These are phyloP conservation scores for Pythium dissotocum DNA, from an alignment of 352 stramenopile species.

Conservation along the genomic window DNA sequence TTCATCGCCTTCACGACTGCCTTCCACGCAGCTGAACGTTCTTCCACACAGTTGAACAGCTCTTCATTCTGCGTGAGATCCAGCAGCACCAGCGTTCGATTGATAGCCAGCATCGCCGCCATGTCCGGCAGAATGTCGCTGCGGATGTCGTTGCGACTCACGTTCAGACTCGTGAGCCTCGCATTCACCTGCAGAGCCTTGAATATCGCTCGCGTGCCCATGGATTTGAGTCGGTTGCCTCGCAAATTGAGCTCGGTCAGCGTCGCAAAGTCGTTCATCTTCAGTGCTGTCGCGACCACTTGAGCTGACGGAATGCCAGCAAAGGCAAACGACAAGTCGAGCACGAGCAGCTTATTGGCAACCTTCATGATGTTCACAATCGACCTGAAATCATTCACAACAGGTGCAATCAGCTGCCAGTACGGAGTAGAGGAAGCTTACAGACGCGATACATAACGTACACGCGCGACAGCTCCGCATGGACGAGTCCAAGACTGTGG, in stretches of 20 bases:
- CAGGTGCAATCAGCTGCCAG: not conserved
- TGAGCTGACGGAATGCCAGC: conserved; percentile 35
- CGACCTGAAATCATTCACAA: conserved; percentile 18
- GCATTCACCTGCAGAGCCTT: conserved; percentile 28
- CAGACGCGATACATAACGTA: not conserved
- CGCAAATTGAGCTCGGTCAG: conserved; percentile 38
- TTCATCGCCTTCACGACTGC: not conserved
- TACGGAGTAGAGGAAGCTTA: not conserved
- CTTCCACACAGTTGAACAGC: not conserved
- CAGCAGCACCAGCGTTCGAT: conserved; percentile 12
- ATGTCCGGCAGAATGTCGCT: conserved; percentile 26
- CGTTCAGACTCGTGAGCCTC: conserved; percentile 32
- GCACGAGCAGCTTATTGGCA: conserved; percentile 20
- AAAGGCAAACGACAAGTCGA: conserved; percentile 51
- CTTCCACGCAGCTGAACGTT: not conserved
- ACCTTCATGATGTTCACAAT: conserved; percentile 38
- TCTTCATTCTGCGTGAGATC: conserved; percentile 20
- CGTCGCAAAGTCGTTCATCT: conserved; percentile 33
- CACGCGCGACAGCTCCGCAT: conserved; percentile 32
- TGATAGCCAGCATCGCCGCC: conserved; percentile 12
- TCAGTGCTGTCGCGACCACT: conserved; percentile 37
- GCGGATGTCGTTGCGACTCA: conserved; percentile 42
- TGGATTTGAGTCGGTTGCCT: conserved; percentile 37
- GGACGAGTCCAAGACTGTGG: conserved; percentile 17
- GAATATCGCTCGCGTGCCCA: conserved; percentile 30